Evolutionary conservation across 352 stramenopile species (phyloP).

Genomic region (Globisporangium lucens): DNA sequence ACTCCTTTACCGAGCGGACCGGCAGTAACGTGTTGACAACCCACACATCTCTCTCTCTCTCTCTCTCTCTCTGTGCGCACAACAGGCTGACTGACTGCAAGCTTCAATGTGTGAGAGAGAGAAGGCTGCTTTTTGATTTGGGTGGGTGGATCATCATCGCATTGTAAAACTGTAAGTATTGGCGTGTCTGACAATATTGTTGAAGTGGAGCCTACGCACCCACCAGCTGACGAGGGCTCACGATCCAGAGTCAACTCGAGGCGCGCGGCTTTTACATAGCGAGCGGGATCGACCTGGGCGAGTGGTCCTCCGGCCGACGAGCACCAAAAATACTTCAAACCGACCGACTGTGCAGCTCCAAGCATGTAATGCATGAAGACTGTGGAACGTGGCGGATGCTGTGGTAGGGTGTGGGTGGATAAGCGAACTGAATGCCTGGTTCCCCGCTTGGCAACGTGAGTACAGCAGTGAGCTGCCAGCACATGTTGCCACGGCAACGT

Average conservation of each 20-base stretch:
- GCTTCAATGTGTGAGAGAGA: not conserved
- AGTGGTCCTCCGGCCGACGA: not conserved
- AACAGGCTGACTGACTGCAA: not conserved
- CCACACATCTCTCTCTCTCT: too few relatives aligned
- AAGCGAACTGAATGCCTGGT: not conserved
- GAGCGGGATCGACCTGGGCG: not conserved
- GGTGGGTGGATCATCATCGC: not conserved
- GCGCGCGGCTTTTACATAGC: not conserved
- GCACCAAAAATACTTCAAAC: not conserved
- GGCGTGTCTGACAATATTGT: not conserved
- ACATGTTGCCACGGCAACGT: not conserved
- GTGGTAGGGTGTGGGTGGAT: not conserved
- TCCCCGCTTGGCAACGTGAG: not conserved
- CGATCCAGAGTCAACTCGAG: not conserved
- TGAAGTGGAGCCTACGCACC: not conserved
- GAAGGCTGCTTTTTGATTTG: not conserved
- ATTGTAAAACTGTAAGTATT: conserved; percentile 1
- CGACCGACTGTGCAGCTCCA: not conserved
- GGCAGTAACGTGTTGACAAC: not conserved
- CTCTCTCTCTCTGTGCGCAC: not conserved
- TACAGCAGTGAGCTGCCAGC: not conserved
- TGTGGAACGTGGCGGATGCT: not conserved
- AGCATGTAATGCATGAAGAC: not conserved
- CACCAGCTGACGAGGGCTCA: not conserved
- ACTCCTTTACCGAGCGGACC: not conserved